phyloP scores from a whole-genome alignment of 192 early-diverging fungal species.

The Bifiguratus adelaidae region DNA sequence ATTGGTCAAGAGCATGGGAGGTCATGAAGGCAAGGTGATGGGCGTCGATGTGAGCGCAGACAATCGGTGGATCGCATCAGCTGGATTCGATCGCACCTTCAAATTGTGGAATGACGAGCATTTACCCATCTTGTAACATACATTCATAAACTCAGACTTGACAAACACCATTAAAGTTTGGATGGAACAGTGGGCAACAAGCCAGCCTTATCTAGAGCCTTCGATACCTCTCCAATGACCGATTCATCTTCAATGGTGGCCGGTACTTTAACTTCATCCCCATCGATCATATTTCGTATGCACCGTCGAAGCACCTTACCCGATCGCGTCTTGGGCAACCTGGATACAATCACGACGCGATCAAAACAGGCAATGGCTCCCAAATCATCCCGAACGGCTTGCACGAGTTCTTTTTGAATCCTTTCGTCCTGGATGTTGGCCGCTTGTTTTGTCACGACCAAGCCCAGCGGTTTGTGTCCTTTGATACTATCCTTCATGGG shows the following conservation, averaged over 20 bases:
- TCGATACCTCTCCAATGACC: conserved; percentile 35
- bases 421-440: conserved; percentile 13
- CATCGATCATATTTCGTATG: conserved; percentile 61
- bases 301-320: conserved; percentile 78
- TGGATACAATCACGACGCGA: conserved; percentile 49
- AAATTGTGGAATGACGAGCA: conserved; percentile 74
- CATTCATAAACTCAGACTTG: no score
- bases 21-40: conserved; percentile 87
- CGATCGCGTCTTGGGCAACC: conserved; percentile 75
- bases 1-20: conserved; percentile 75
- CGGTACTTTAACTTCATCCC: conserved; percentile 49
- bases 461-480: conserved; percentile 55
- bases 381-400: conserved; percentile 51
- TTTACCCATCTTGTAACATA: conserved; percentile 1
- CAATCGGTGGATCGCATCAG: conserved; percentile 75
- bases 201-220: conserved; percentile 9
- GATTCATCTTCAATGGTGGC: conserved; percentile 75
- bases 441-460: conserved; percentile 37
- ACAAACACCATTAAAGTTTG: no score
- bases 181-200: conserved; percentile 5
- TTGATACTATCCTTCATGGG: conserved; percentile 54
- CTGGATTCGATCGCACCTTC: conserved; percentile 89
- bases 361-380: conserved; percentile 80
- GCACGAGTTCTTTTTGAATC: conserved; percentile 56
- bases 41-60: conserved; percentile 71